Conservation (phyloP, 2,329 filamentous ascomycete genomes). For the Thelonectria rubi region DNA sequence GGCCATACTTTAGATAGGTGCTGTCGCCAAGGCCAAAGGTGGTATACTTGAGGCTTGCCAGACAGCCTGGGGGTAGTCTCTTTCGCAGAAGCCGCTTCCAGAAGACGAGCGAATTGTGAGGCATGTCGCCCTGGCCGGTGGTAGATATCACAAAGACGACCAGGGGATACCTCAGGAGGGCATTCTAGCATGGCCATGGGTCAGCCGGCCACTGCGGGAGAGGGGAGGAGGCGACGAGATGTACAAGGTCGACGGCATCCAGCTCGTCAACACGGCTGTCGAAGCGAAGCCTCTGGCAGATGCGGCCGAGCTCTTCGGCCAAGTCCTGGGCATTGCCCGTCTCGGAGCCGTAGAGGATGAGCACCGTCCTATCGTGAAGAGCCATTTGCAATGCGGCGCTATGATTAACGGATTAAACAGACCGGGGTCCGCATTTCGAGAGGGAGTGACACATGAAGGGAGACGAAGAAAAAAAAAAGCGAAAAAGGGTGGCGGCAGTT, state of each 20-base stretch:
- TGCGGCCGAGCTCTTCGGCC: slow-evolving; percentile 81
- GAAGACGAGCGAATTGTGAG: slow-evolving; percentile 80
- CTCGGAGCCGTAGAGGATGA: slow-evolving; percentile 92
- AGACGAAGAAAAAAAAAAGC: slow-evolving; percentile 10
- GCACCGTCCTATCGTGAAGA: slow-evolving; percentile 53
- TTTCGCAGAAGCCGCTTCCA: slow-evolving; percentile 88
- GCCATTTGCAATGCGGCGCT: slow-evolving; percentile 35
- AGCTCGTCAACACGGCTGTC: slow-evolving; percentile 78
- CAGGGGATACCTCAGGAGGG: slow-evolving; percentile 61
- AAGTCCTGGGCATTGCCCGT: slow-evolving; percentile 94
- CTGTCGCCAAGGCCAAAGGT: slow-evolving; percentile 94
- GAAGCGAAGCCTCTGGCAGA: slow-evolving; percentile 83
- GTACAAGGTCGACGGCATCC: slow-evolving; percentile 78
- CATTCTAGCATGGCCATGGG: slow-evolving; percentile 51
- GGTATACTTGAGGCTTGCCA: slow-evolving; percentile 76
- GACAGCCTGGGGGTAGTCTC: slow-evolving; percentile 75
- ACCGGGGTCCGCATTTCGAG: slow-evolving; percentile 8
- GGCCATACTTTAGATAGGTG: slow-evolving; percentile 83
- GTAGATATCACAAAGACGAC: slow-evolving; percentile 88
- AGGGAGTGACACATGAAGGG: slow-evolving; percentile 10
- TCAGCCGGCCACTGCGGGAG: too few relatives aligned
- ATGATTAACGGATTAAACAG: background rate
- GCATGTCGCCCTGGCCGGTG: slow-evolving; percentile 93
- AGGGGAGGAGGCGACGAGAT: slow-evolving; percentile 44
- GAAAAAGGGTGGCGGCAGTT: background rate